Evolutionary conservation across 176 grass and related monocot species (phyloP), one percentile per base, ranked within the genome.

Genomic region (Carex littledalei): DNA sequence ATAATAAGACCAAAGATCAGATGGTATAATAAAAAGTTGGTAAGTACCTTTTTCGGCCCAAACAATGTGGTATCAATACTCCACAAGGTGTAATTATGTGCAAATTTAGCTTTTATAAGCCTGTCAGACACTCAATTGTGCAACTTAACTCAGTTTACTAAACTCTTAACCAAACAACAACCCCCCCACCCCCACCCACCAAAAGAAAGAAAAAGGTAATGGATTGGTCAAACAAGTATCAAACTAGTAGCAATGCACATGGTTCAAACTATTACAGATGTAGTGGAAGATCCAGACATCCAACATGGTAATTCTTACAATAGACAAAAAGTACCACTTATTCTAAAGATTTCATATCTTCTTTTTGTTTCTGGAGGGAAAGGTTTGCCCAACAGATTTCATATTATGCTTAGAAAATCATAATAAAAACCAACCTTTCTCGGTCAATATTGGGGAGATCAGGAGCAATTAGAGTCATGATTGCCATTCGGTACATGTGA

Each of bases 401-500:
- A 79, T 34, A 50, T n/a, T 22, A 78, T 32, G 62, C 32, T 80
- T 49, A 26, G 1, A 45, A 81, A 63, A 2, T 62, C 64, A 55
- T 9, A 86, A 50, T 16, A 9, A 59, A 59, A 82, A 87, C 24
- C 8, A 61, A 98, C 96, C 96, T 93, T 84, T 98, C 93, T n/a
- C 93, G 72, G 93, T 95, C 82, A 20, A 98, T 87, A 52, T 82
- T 52, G 47, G 95, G 89, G 18, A 93, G 69, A 52, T 95, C 93
- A 60, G 82, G 82, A 17, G 91, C 90, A 20, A 95, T 92, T 79
- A 98, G 86, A 85, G 91, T 88, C 96, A 94, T 98, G n/a, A 98
- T 55, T 20, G 93, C 86, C 96, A 98, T 98, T 6, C 91, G 86
- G 62, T 98, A 98, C 96, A 98, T 98, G 91, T 98, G 96, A 83